Evolutionary conservation across 805 yeast species (phyloP).

Genomic region (Dipodascus albidus): DNA sequence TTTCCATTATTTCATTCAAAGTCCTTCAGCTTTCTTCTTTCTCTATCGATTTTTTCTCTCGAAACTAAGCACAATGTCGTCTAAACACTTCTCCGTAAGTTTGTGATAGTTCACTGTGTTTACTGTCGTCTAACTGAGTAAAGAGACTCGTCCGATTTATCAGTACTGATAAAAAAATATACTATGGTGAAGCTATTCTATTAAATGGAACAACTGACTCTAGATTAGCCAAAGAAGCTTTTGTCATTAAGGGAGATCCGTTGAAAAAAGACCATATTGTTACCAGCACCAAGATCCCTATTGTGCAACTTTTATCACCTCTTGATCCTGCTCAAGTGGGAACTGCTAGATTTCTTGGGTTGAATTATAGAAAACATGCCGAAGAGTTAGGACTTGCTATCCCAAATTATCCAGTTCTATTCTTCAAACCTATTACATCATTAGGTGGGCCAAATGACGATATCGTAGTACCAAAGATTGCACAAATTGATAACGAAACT

Average conservation of each 20-base stretch:
- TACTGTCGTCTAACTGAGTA: too few relatives aligned
- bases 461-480: constrained; percentile 28
- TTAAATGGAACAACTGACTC: constrained; percentile 27
- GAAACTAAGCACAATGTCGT: background rate
- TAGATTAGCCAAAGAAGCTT: constrained; percentile 30
- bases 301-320: constrained; percentile 32
- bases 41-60: constrained; percentile 6
- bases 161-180: constrained; percentile 31
- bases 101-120: too few relatives aligned
- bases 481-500: constrained; percentile 23
- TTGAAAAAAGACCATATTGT: constrained; percentile 26
- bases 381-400: constrained; percentile 30
- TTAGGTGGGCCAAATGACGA: constrained; percentile 33
- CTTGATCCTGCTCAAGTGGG: constrained; percentile 27
- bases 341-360: constrained; percentile 38
- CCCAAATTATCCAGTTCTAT: constrained; percentile 39
- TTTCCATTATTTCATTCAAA: constrained; percentile 10
- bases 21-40: background rate
- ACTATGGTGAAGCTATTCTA: constrained; percentile 40
- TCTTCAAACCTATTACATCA: constrained; percentile 39
- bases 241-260: constrained; percentile 36
- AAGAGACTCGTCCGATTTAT: constrained; percentile 39
- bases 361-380: constrained; percentile 37
- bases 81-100: background rate
- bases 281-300: constrained; percentile 27